phyloP scores from a whole-genome alignment of 2,329 filamentous ascomycete species.

The Fusarium torulosum region DNA sequence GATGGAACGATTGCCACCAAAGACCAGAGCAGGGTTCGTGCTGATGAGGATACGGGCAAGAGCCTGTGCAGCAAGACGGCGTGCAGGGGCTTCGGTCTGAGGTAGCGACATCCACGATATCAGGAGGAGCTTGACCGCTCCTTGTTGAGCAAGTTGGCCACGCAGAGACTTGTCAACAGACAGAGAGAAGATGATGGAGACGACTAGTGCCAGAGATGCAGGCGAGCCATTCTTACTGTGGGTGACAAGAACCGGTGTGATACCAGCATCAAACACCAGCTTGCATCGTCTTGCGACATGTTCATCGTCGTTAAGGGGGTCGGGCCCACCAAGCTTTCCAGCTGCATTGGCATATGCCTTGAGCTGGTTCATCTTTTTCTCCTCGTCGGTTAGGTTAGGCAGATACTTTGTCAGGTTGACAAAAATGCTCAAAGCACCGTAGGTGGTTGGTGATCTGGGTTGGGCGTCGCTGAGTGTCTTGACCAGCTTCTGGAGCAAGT shows the following conservation, averaged over 20 bases:
- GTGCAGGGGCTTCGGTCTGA: conserved; percentile 60
- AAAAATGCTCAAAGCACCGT: conserved; percentile 88
- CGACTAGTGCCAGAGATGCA: conserved; percentile 77
- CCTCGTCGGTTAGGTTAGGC: conserved; percentile 84
- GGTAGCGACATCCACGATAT: conserved; percentile 74
- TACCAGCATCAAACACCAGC: conserved; percentile 80
- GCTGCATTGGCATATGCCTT: conserved; percentile 94
- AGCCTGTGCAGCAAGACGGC: conserved; percentile 78
- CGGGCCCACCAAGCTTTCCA: conserved; percentile 70
- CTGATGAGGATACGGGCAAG: conserved; percentile 89
- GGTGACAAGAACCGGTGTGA: conserved; percentile 81
- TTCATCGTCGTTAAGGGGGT: conserved; percentile 80
- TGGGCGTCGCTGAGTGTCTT: conserved; percentile 69
- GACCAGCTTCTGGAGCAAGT: conserved; percentile 78
- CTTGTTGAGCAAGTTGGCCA: conserved; percentile 88
- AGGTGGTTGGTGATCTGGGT: conserved; percentile 78
- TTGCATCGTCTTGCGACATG: conserved; percentile 82
- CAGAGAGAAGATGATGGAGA: conserved; percentile 82
- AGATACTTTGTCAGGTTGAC: conserved; percentile 86
- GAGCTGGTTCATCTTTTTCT: conserved; percentile 90
- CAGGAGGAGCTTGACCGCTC: conserved; percentile 87
- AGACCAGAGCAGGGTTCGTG: conserved; percentile 85
- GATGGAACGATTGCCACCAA: conserved; percentile 79
- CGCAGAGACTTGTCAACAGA: conserved; percentile 80
- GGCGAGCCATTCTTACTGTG: conserved; percentile 79